phyloP scores from a whole-genome alignment of 441 rosid species.

The California macrophylla region DNA sequence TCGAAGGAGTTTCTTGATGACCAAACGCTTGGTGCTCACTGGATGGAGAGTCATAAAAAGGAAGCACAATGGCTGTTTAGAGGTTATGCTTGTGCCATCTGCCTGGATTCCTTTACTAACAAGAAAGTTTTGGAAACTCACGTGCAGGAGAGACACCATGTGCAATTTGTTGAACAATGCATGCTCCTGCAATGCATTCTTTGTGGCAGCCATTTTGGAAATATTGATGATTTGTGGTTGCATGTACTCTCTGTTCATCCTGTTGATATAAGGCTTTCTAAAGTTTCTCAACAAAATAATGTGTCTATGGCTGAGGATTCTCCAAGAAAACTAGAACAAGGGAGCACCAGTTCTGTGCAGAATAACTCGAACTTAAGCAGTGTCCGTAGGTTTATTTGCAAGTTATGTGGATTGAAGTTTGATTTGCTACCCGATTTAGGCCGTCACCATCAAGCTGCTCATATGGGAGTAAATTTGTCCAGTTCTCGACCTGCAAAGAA shows the following conservation, averaged over 20 bases:
- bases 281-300: slow-evolving; percentile 30
- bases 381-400: slow-evolving; percentile 53
- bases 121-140: slow-evolving; percentile 68
- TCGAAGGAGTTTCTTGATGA: slow-evolving; percentile 42
- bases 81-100: slow-evolving; percentile 91
- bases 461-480: slow-evolving; percentile 56
- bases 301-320: slow-evolving; percentile 25
- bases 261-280: slow-evolving; percentile 42
- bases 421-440: slow-evolving; percentile 96
- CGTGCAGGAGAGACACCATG: slow-evolving; percentile 87
- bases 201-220: slow-evolving; percentile 85
- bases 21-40: slow-evolving; percentile 49
- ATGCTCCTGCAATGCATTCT: slow-evolving; percentile 92
- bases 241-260: slow-evolving; percentile 73
- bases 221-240: slow-evolving; percentile 63
- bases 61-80: slow-evolving; percentile 73
- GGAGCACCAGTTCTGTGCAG: slow-evolving; percentile 24
- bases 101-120: slow-evolving; percentile 85
- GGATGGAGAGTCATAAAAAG: slow-evolving; percentile 66
- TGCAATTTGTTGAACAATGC: slow-evolving; percentile 84
- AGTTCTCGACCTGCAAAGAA: slow-evolving; percentile 56
- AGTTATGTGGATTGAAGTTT: slow-evolving; percentile 82
- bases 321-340: slow-evolving; percentile 34
- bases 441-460: slow-evolving; percentile 97
- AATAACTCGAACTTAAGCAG: slow-evolving; percentile 39